phyloP scores from a whole-genome alignment of 306 rosid species.

The Styphnolobium japonicum region DNA sequence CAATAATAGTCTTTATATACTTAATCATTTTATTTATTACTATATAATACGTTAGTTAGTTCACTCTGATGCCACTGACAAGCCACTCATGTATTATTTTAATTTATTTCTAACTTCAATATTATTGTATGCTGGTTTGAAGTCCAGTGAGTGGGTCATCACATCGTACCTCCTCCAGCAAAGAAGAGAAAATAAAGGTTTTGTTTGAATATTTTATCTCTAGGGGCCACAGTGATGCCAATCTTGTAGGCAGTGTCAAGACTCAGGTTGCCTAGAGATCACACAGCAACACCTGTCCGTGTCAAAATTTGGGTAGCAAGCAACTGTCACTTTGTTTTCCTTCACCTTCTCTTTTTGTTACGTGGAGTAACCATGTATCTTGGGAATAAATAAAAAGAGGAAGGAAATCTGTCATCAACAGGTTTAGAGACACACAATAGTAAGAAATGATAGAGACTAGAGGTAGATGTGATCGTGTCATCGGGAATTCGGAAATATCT shows the following conservation, averaged over 20 bases:
- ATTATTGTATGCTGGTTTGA: not conserved
- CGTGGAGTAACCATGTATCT: too few species aligned
- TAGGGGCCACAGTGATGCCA: not conserved
- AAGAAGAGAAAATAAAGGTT: not conserved
- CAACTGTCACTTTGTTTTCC: not conserved
- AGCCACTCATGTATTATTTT: not conserved
- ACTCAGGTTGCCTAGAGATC: conserved; percentile 33
- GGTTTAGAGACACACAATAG: too few species aligned
- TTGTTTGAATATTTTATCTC: not conserved
- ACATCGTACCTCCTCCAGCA: not conserved
- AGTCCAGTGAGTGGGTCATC: conserved; percentile 11
- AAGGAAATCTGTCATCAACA: too few species aligned
- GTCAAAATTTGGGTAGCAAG: conserved; percentile 13
- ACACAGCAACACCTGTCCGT: conserved; percentile 41
- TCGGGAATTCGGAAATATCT: too few species aligned
- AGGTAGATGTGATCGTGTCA: too few species aligned
- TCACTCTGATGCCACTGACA: conserved; percentile 2
- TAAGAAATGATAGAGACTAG: too few species aligned
- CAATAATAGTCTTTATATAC: not conserved
- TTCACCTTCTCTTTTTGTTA: not conserved
- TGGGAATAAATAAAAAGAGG: too few species aligned
- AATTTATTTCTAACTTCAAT: not conserved
- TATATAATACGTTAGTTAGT: not conserved
- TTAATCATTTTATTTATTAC: too few species aligned
- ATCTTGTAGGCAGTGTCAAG: not conserved